Evolutionary conservation across 2,329 filamentous ascomycete species (phyloP), one percentile per base, ranked within the genome.

Genomic region (Neonectria magnoliae): DNA sequence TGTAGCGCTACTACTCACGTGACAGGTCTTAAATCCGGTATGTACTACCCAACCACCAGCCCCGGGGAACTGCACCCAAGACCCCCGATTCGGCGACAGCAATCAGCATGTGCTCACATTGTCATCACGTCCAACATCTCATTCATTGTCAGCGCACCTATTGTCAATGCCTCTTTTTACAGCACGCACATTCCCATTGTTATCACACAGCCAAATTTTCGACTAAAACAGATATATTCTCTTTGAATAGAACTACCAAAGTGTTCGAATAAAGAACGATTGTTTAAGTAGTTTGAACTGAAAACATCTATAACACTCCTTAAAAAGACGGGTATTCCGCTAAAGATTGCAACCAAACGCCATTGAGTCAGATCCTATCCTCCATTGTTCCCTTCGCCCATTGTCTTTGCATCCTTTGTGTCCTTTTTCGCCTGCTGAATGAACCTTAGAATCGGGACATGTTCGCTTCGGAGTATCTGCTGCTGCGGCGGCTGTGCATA

Each of bases 391-490:
- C 47, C 22, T 25, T 18, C 47, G 16, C 25, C 54, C 48, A 44
- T 53, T 41, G 25, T 55, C 14, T 13, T 18, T 33, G 29, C 44
- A 11, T 25, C 10, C 16, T 36, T 31, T 22, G 38, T 20, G n/a
- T 18, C 38, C 38, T 5, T 42, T 42, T 18, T 20, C 9, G 27
- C 27, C 6, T 5, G 29, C 29, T 50, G 16, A 13, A 6, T 50
- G 42, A 7, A n/a, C 59, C 51, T 67, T 73, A 85, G 71, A 87
- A 86, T 25, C 82, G 81, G 48, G 80, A 79, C 73, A 87, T 79
- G 67, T 85, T 76, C n/a, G 81, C 84, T 65, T 81, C 82, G 48
- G 84, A 87, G 73, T 87, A 87, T 8, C 76, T 75, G 68, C 79
- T 84, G 72, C 77, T 82, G 29, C 76, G 74, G 3, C 76, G 77